Evolutionary conservation across 148 eudicot genomes (phyloP).

Genomic region (Simmondsia chinensis): DNA sequence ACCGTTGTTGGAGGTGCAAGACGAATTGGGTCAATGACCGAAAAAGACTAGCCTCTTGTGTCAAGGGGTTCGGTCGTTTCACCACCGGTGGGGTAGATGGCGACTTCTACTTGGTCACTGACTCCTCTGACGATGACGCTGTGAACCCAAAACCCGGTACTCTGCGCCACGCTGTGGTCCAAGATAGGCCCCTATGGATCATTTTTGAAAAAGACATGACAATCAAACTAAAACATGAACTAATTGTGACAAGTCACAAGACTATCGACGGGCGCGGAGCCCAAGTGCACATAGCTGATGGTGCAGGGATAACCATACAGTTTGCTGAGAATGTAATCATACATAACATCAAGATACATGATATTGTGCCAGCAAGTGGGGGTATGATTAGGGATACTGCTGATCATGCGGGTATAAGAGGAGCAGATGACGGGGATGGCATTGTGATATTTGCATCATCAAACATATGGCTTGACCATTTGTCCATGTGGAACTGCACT

Average conservation of each 20-base stretch:
- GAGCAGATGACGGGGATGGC: conserved; percentile 59
- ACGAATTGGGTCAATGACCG: conserved; percentile 45
- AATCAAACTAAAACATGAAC: conserved; percentile 46
- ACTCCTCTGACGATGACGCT: conserved; percentile 32
- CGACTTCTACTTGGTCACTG: conserved; percentile 32
- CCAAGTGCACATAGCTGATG: conserved; percentile 39
- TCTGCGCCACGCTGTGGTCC: conserved; percentile 63
- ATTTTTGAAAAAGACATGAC: conserved; percentile 38
- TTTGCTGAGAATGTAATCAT: conserved; percentile 53
- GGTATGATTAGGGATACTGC: conserved; percentile 39
- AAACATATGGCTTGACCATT: conserved; percentile 74
- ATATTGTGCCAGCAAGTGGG: conserved; percentile 20
- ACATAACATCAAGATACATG: conserved; percentile 40
- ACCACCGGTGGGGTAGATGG: conserved; percentile 56
- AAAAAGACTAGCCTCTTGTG: conserved; percentile 38
- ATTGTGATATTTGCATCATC: conserved; percentile 37
- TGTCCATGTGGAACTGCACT: conserved; percentile 38
- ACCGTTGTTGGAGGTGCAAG: conserved; percentile 64
- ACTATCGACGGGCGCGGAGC: conserved; percentile 80
- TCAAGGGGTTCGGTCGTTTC: conserved; percentile 47
- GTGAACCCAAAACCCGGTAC: conserved; percentile 58
- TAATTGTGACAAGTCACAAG: conserved; percentile 50
- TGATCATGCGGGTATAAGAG: conserved; percentile 40
- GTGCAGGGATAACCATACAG: conserved; percentile 63
- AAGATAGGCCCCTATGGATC: conserved; percentile 62